Evolutionary conservation across 1,284 basidiomycete genomes (phyloP).

Genomic region (Porogramme epimiltina): DNA sequence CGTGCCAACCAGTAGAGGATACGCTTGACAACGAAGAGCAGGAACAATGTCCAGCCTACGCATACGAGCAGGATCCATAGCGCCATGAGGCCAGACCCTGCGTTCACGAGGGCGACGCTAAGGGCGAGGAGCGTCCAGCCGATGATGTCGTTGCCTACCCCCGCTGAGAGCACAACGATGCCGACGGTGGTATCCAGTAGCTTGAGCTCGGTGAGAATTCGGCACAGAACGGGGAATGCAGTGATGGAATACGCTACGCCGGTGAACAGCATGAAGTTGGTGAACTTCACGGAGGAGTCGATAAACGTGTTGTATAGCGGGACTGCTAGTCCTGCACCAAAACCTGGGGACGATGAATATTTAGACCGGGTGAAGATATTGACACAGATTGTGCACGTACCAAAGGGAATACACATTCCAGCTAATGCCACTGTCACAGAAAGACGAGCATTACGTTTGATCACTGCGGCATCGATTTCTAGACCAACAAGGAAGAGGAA

Average conservation of each 20-base stretch:
- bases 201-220: slow-evolving; percentile 81
- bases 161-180: slow-evolving; percentile 90
- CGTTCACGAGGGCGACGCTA: slow-evolving; percentile 89
- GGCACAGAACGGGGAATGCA: slow-evolving; percentile 92
- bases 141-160: slow-evolving; percentile 89
- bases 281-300: slow-evolving; percentile 61
- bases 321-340: slow-evolving; percentile 83
- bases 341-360: slow-evolving; percentile 52
- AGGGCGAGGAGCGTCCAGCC: slow-evolving; percentile 82
- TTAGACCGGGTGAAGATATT: background rate
- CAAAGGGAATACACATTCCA: slow-evolving; percentile 51
- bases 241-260: slow-evolving; percentile 93
- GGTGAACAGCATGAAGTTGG: slow-evolving; percentile 93
- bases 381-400: slow-evolving; percentile 6
- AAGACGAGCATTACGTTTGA: slow-evolving; percentile 75
- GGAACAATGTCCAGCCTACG: slow-evolving; percentile 79
- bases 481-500: slow-evolving; percentile 93
- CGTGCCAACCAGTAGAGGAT: slow-evolving; percentile 73
- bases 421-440: slow-evolving; percentile 51
- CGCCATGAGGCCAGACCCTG: slow-evolving; percentile 71
- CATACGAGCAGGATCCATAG: slow-evolving; percentile 84
- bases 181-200: slow-evolving; percentile 93
- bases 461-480: slow-evolving; percentile 82
- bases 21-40: slow-evolving; percentile 74
- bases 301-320: slow-evolving; percentile 86